Base-by-base conservation (phyloP, 2,329 filamentous ascomycete genomes). In the Colletotrichum ledebouriae region DNA sequence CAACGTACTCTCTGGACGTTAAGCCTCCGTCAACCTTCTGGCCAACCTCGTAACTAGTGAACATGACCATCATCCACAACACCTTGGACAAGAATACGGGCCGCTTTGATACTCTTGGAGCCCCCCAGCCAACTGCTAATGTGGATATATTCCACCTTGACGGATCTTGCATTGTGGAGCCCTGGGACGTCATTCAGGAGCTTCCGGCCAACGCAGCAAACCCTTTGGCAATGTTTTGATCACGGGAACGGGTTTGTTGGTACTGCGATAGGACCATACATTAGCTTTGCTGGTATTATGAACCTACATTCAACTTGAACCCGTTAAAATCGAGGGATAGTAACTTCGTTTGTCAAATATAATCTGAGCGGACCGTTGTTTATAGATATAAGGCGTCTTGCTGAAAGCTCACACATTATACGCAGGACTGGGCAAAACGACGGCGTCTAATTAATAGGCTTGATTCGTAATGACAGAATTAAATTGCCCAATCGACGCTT, bases 121-220 rank as follows among this genome's bases (percentile, higher is more conserved):
- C 39, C 15, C 12, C 46, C 4, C 20, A 53, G 37, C 58, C 52
- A 2, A 39, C 34, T 3, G 63, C 58, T 7, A 34, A 63, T 17
- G 63, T 62, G 3, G 67, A 70, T 33, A 52, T 70, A 6, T 67
- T 66, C 22, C 58, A 63, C 11, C 41, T 67, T 20, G 46, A 70
- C 6, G 63, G 67, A 13, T 49, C 57, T 6, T 67, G 67, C 41
- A 70, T 70, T 25, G 20, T 60, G 3, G 67, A 70, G 52, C 67
- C 67, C 12, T 70, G 67, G 67, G 67, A 70, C 20, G 17, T 17
- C 17, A 17, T 17, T 2, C 17, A 17, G 17, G 17, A 17, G 17
- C 17, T 1, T 17, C 17, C 17, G 17, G 17, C 17, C 17, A 58
- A 67, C n/a, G 53, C 52, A 4, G 44, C 52, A 3, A 70, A 70